A percentile compares a stretch with the other conserved stretches of the same genome.
phyloP scores from a whole-genome alignment of 306 rosid genomes.

The Cucurbita pepo region DNA sequence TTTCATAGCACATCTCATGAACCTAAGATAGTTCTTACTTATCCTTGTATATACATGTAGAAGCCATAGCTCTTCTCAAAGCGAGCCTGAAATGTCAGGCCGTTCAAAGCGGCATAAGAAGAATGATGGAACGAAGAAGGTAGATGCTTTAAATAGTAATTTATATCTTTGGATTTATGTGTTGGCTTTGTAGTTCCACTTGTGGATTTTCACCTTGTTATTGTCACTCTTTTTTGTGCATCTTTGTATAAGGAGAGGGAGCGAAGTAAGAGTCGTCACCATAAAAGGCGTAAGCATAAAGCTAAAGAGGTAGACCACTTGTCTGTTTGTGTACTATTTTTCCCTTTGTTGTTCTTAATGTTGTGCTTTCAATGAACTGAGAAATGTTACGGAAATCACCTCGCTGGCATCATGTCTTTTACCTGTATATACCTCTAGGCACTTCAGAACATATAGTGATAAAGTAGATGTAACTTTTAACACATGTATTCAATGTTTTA shows the following conservation, averaged over 20 bases:
- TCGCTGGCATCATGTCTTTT: background rate
- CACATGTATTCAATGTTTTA: background rate
- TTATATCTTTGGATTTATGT: background rate
- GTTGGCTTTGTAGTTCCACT: background rate
- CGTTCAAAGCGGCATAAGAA: conserved; percentile 72
- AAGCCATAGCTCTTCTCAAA: conserved; percentile 54
- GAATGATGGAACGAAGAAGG: conserved; percentile 62
- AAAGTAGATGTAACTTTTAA: background rate
- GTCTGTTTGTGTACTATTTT: conserved; percentile 4
- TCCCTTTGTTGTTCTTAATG: background rate
- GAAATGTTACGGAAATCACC: background rate
- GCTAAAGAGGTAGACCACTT: conserved; percentile 63
- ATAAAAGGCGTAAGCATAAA: conserved; percentile 48
- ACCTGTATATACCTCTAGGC: background rate
- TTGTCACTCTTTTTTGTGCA: background rate
- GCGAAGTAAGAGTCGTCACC: conserved; percentile 47
- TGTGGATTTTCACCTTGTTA: background rate
- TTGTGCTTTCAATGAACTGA: background rate
- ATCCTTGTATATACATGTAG: conserved; percentile 4
- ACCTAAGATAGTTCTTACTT: background rate
- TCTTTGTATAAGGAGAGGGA: conserved; percentile 59
- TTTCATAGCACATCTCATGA: background rate
- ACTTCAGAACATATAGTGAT: background rate
- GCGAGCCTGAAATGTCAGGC: conserved; percentile 53
- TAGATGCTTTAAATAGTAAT: conserved; percentile 7